Conservation (phyloP, 2,329 filamentous ascomycete genomes). For the Aciculosporium take region DNA sequence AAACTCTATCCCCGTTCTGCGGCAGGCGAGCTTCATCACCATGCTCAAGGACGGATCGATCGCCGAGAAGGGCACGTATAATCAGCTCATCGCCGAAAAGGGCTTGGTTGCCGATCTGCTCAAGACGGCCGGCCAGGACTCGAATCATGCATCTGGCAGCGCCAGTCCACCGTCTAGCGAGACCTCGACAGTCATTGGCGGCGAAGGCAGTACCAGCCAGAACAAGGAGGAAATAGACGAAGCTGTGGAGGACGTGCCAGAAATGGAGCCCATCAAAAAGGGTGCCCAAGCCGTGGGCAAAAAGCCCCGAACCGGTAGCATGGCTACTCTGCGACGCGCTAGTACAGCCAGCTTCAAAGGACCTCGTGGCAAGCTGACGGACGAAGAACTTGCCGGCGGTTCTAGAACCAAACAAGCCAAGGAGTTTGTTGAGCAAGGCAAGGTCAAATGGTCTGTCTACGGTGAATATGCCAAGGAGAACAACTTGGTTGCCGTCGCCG, state of each 20-base stretch:
- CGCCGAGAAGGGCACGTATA: constrained; percentile 77
- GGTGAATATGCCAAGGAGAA: constrained; percentile 88
- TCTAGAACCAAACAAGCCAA: constrained; percentile 74
- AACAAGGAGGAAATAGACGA: constrained; percentile 59
- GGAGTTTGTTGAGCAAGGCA: constrained; percentile 84
- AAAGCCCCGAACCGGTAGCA: constrained; percentile 54
- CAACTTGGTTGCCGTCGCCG: constrained; percentile 67
- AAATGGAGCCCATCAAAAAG: constrained; percentile 65
- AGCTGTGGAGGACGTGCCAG: constrained; percentile 61
- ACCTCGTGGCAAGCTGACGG: constrained; percentile 66
- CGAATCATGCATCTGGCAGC: constrained; percentile 27
- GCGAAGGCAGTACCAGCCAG: constrained; percentile 29
- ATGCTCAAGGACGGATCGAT: constrained; percentile 73
- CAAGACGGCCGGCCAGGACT: constrained; percentile 54
- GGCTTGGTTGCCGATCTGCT: constrained; percentile 77
- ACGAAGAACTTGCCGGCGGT: constrained; percentile 62
- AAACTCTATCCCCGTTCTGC: constrained; percentile 83
- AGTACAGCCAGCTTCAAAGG: constrained; percentile 85
- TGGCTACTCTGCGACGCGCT: constrained; percentile 70
- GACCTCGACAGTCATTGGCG: constrained; percentile 42
- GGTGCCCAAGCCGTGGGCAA: constrained; percentile 29
- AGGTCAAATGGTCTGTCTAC: constrained; percentile 93
- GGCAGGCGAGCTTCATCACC: constrained; percentile 78
- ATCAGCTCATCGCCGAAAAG: constrained; percentile 85
- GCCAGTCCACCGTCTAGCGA: constrained; percentile 36